These are phyloP conservation scores for Aspergillus coremiiformis DNA, from an alignment of 495 filamentous ascomycete species.

Conservation along the genomic window DNA sequence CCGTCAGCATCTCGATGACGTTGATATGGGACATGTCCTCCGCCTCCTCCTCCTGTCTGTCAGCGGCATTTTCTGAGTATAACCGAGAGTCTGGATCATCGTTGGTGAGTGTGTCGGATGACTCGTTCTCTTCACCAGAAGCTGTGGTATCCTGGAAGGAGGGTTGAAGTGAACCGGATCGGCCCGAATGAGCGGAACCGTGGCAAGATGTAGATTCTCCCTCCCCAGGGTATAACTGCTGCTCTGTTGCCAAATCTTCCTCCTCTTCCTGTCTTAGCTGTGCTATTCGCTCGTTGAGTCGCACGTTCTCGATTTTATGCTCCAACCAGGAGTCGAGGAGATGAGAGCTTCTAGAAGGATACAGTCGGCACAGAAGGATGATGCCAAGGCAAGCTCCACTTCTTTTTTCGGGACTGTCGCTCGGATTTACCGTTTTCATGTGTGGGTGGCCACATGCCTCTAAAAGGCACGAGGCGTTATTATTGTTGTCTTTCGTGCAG, in stretches of 20 bases:
- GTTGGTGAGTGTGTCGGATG: conserved; percentile 50
- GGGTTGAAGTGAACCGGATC: background rate
- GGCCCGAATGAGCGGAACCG: background rate
- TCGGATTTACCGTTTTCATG: conserved; percentile 41
- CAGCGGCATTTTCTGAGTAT: conserved; percentile 63
- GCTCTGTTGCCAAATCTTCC: conserved; percentile 41
- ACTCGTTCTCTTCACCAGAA: conserved; percentile 25
- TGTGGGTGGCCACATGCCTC: conserved; percentile 91
- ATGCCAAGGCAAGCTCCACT: conserved; percentile 66
- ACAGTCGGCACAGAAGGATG: conserved; percentile 89
- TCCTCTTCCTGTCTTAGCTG: conserved; percentile 82
- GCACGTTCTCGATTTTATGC: conserved; percentile 96
- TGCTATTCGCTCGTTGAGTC: conserved; percentile 72
- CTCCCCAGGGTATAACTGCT: background rate
- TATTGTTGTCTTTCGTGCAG: conserved; percentile 59
- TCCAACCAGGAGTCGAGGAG: conserved; percentile 91
- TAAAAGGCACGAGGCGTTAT: conserved; percentile 69
- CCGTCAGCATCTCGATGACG: conserved; percentile 90
- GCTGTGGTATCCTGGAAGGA: conserved; percentile 3
- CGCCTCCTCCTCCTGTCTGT: conserved; percentile 69
- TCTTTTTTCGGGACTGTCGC: conserved; percentile 21
- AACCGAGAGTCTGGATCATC: conserved; percentile 64
- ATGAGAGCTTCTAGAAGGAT: conserved; percentile 77
- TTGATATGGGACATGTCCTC: conserved; percentile 73
- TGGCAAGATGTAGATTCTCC: conserved; percentile 1